Evolutionary conservation across 192 early-diverging fungal species (phyloP).

Genomic region (Mortierella alpina): DNA sequence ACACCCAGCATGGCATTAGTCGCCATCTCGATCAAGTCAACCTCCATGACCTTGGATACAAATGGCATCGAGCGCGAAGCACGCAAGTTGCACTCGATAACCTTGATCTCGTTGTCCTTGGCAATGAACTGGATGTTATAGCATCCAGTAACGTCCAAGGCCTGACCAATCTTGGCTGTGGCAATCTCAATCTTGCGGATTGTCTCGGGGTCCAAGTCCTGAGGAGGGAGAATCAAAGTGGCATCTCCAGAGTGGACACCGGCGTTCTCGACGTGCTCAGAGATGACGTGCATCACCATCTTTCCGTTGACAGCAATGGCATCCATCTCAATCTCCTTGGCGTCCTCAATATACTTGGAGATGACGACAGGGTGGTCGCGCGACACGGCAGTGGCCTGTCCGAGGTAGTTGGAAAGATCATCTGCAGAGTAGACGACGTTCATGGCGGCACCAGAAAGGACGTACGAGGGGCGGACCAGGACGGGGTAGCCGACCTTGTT

Average conservation of each 20-base stretch:
- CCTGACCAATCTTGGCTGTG: conserved; percentile 90
- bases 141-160: conserved; percentile 94
- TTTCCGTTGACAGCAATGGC: conserved; percentile 94
- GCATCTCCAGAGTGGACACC: conserved; percentile 99
- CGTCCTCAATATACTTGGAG: conserved; percentile 97
- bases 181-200: conserved; percentile 91
- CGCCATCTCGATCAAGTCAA: conserved; percentile 97
- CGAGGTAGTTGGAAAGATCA: conserved; percentile 86
- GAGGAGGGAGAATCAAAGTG: conserved; percentile 92
- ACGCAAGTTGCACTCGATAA: conserved; percentile 98
- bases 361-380: conserved; percentile 97
- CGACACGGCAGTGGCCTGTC: conserved; percentile 90
- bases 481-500: conserved; percentile 92
- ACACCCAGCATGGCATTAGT: conserved; percentile 91
- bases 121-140: conserved; percentile 99
- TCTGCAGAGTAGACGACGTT: conserved; percentile 85
- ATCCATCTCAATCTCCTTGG: conserved; percentile 98
- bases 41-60: conserved; percentile 93
- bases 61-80: conserved; percentile 97
- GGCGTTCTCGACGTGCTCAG: conserved; percentile 98
- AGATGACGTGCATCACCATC: conserved; percentile 91
- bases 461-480: conserved; percentile 72
- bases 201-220: conserved; percentile 94
- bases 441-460: conserved; percentile 64
- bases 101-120: conserved; percentile 99